Evolutionary conservation across 768 basidiomycete genomes (phyloP), one percentile per base, ranked within the genome.

Genomic region (Tulasnella sp.): DNA sequence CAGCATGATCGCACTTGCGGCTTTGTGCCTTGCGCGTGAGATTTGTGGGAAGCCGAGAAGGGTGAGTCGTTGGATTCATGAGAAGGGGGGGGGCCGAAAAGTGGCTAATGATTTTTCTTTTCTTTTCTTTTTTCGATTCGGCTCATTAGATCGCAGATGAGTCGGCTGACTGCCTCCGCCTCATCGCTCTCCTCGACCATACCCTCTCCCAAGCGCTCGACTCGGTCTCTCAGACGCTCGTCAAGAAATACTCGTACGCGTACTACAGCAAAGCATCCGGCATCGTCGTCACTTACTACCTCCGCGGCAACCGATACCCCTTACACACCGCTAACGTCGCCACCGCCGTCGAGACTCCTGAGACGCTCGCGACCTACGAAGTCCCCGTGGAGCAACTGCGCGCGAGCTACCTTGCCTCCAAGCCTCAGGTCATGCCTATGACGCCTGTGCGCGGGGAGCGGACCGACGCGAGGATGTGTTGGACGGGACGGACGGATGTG

Each of bases 261-360:
- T 96, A 93, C 74, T 98, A 94, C 74, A 92, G 90, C 50, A 93
- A 92, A 73, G 91, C 92, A 0, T 92, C 94, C 22, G 91, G 87
- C 22, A 82, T 90, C 68, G 90, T 92, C 62, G 84, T 92, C 34
- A 90, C 97, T 69, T 92, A 83, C 73, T 99, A 98, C 70, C 82
- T 97, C 50, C 81, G 87, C 67, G 93, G 92, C 51, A 84, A 84
- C 45, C 85, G 68, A 29, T 69, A 66, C 80, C 19, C 74, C 86
- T 49, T 87, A 88, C 34, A 78, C 82, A 63, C 90, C 88, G 4
- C 84, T 83, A 17, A 29, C 44, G 24, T 21, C 2, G 78, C 78
- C 66, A 31, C 22, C 41, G 42, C 29, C n/a, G 34, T 55, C 56
- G n/a, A 30, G 29, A 21, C 50, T 12, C 42, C 53, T 34, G 56